Percentiles rank a stretch among this genome's conserved stretches.
These are phyloP conservation scores for Sporobolomyces phaffii DNA, from an alignment of 768 basidiomycete species.

Conservation along the genomic window DNA sequence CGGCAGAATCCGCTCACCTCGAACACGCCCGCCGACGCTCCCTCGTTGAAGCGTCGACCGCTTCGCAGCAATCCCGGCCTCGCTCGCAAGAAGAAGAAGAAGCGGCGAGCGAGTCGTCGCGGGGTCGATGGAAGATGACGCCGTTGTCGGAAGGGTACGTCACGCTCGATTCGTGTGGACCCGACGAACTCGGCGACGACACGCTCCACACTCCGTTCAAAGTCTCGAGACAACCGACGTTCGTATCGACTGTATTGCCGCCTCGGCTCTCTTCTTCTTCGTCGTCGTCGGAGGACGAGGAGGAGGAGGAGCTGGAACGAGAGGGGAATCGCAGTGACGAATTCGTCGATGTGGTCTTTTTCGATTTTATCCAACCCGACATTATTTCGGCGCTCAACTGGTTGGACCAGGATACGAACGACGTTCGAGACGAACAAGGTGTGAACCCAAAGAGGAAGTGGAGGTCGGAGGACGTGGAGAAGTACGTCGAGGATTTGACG, in stretches of 20 bases:
- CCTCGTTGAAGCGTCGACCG: conserved; percentile 1
- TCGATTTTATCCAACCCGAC: conserved; percentile 60
- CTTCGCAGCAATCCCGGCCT: too few species aligned
- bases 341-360: conserved; percentile 67
- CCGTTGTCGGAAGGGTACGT: conserved; percentile 59
- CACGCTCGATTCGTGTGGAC: conserved; percentile 56
- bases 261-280: conserved; percentile 44
- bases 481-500: conserved; percentile 54
- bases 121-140: not conserved
- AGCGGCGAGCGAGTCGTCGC: too few species aligned
- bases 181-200: conserved; percentile 59
- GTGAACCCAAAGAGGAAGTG: conserved; percentile 48
- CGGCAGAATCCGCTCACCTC: conserved; percentile 5
- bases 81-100: not conserved
- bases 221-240: conserved; percentile 53
- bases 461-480: conserved; percentile 55
- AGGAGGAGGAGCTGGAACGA: conserved; percentile 45
- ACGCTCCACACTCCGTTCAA: conserved; percentile 59
- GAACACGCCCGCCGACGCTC: conserved; percentile 2
- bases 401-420: conserved; percentile 37
- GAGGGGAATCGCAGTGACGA: too few species aligned
- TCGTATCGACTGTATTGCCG: conserved; percentile 57
- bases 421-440: not conserved
- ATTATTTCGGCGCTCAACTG: conserved; percentile 53
- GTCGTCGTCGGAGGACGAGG: conserved; percentile 33